phyloP scores from a whole-genome alignment of 1,284 basidiomycete species.

The Ustilago trichophora region DNA sequence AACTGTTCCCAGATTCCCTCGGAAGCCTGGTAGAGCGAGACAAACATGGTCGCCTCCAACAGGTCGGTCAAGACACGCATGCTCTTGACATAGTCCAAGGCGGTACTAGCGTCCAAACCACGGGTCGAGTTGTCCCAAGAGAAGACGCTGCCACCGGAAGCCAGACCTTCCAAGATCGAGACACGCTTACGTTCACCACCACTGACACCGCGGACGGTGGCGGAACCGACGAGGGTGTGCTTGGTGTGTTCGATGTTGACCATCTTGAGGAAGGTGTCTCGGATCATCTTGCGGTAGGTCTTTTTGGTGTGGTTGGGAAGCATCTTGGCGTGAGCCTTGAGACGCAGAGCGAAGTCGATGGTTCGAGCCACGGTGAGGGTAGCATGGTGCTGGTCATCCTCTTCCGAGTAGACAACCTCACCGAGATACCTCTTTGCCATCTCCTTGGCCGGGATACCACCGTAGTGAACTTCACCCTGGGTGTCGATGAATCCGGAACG shows the following conservation, averaged over 20 bases:
- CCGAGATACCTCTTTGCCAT: constrained; percentile 65
- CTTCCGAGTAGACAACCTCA: constrained; percentile 53
- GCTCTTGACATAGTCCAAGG: constrained; percentile 58
- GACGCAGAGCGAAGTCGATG: constrained; percentile 52
- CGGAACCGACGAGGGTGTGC: constrained; percentile 55
- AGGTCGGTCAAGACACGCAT: constrained; percentile 68
- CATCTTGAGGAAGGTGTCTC: constrained; percentile 63
- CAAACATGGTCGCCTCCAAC: constrained; percentile 45
- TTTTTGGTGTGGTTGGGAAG: constrained; percentile 29
- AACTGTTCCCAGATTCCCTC: constrained; percentile 71
- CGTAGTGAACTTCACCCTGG: constrained; percentile 64
- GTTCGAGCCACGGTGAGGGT: constrained; percentile 56
- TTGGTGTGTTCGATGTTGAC: constrained; percentile 50
- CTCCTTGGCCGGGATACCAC: constrained; percentile 71
- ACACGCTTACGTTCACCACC: constrained; percentile 58
- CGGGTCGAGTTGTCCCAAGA: constrained; percentile 68
- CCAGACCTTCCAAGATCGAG: constrained; percentile 59
- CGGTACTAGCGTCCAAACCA: constrained; percentile 55
- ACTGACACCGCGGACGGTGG: constrained; percentile 68
- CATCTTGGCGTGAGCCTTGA: constrained; percentile 56
- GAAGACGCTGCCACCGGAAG: constrained; percentile 66
- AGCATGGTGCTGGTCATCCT: constrained; percentile 52
- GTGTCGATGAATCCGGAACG: constrained; percentile 61
- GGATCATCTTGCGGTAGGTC: constrained; percentile 39
- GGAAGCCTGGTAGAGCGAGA: constrained; percentile 72